phyloP scores from a whole-genome alignment of 2,329 filamentous ascomycete species.

The Exserohilum turcica region DNA sequence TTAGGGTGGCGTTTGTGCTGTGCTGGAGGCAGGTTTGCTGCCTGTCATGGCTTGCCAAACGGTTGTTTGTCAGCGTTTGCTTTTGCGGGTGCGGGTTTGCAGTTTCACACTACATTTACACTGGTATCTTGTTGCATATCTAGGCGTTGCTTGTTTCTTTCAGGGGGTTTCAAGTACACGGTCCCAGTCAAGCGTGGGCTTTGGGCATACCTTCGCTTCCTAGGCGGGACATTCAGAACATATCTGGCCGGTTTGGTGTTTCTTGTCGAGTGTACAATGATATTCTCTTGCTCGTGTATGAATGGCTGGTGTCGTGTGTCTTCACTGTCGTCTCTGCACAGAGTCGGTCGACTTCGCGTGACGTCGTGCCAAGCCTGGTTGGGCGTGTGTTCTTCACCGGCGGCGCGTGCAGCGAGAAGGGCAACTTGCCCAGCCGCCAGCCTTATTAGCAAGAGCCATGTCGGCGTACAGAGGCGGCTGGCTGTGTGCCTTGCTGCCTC shows the following conservation, averaged over 20 bases:
- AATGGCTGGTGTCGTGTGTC: neutral
- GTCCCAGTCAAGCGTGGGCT: neutral
- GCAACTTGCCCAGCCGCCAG: conserved; percentile 8
- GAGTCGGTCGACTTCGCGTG: conserved; percentile 8
- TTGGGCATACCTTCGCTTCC: neutral
- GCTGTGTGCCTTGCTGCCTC: neutral
- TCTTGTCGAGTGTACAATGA: neutral
- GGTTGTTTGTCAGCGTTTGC: neutral
- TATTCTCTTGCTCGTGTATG: neutral
- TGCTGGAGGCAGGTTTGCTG: conserved; percentile 1
- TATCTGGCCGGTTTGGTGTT: neutral
- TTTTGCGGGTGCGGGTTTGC: neutral
- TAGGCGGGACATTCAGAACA: neutral
- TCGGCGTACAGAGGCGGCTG: neutral
- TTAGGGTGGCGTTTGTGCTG: conserved; percentile 1
- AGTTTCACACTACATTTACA: neutral
- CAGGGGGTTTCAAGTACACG: neutral
- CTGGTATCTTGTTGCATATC: conserved; percentile 8
- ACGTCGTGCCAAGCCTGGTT: conserved; percentile 13
- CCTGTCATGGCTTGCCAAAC: neutral
- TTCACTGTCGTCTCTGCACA: no score
- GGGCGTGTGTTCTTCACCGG: conserved; percentile 19
- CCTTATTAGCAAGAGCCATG: conserved; percentile 5
- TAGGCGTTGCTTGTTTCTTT: conserved; percentile 8
- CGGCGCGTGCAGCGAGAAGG: conserved; percentile 3